Base-by-base conservation (phyloP, 2,329 filamentous ascomycete genomes). In the Phyllosticta citrichinensis region DNA sequence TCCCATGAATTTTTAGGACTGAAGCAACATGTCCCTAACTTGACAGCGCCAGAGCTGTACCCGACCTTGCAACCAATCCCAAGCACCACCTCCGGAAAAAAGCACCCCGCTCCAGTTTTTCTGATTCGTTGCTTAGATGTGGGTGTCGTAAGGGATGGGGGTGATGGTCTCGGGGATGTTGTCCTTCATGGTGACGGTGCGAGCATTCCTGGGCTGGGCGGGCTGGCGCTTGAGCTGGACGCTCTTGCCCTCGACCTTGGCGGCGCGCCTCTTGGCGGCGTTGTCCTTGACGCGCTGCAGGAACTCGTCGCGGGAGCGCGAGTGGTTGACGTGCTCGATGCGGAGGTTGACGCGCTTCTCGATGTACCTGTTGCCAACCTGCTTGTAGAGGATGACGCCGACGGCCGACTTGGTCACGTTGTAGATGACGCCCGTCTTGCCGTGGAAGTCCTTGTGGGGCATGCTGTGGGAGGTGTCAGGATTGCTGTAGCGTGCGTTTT, bases 261-360 rank as follows among this genome's bases (percentile, higher is more conserved):
- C 91, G 84, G 95, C 82, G 80, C 87, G 87, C 87, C 92, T 94
- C 80, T 91, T 87, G 76, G 85, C 87, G 74, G 92, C 91, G 83
- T 97, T 97, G 76, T 85, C 81, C 90, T 97, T 97, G 79, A 99
- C 93, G 75, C 93, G 88, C 82, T 85, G 87, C 75, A 97, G 80
- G 85, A 99, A 97, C 79, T 94, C 93, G 74, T 97, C 93, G 76
- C 94, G 87, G 74, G 93, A 97, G 78, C 94, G 89, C 71, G 93
- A 97, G 77, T 89, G 89, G 75, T 82, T 81, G 81, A 99, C 85
- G 87, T 99, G 94, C 88, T 99, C 94, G 80, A 97, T 81, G 77
- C 94, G 91, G 82, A 99, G 84, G 87, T 96, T 97, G 84, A 99
- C 87, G 79, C 94, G 93, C 91, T 99, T 99, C 89, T 99, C 94